Evolutionary conservation across 306 rosid species (phyloP), one percentile per base, ranked within the genome.

Genomic region (Adenanthera pavonina): DNA sequence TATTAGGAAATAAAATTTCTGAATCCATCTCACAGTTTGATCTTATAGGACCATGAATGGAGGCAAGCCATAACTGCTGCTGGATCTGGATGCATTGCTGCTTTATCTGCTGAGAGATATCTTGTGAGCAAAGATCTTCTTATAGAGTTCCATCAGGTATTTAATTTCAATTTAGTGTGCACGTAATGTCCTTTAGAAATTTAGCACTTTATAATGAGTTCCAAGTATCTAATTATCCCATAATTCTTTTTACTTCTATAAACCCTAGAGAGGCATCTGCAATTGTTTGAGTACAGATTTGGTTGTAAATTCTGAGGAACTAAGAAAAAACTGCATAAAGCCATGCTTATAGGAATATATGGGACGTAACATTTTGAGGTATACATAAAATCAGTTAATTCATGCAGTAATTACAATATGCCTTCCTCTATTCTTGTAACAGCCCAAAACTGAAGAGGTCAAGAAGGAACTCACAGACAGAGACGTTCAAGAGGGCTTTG

Each of bases 31-130:
- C 64, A 20, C 71, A 60, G 40, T 76, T 56, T 81, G 64, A n/a
- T 67, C 44, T 54, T 59, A 61, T 77, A 91, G 92, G 94, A 91
- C 60, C 91, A 84, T 81, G 92, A 91, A 81, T 91, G 94, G 94
- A 91, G 94, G 86, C 94, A 91, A 82, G 94, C 94, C 11, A 13
- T 91, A 48, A 91, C 94, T 38, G 92, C 94, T 72, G 92, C 94
- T 78, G 94, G 94, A 65, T 85, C 94, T 57, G 94, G 94, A 84
- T 91, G 94, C 72, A 30, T 89, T 72, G 94, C 92, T 73, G 92
- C 94, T 85, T 84, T 91, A 83, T 87, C 92, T n/a, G 91, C 88
- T 70, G 94, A 91, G 85, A 88, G 94, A 79, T 91, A 91, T 87
- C 94, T 91, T 64, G 92, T 82, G 81, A 74, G 91, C 81, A 72